phyloP scores from a whole-genome alignment of 305 asterid species.

The Euphrasia arctica region DNA sequence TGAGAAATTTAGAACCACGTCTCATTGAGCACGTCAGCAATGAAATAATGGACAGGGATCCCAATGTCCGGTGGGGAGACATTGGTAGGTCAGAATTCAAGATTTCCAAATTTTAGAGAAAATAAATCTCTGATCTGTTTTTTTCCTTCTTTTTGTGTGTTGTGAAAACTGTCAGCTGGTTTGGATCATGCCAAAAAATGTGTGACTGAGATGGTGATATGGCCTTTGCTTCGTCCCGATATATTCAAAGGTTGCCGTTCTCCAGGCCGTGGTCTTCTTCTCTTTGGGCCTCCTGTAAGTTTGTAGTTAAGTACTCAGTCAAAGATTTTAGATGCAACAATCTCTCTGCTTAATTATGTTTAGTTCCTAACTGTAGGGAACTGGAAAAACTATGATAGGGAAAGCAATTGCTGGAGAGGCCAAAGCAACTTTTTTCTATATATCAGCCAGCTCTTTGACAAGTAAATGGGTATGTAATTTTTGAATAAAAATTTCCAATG shows the following conservation, averaged over 20 bases:
- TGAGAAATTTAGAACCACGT: constrained; percentile 89
- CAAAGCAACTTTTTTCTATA: constrained; percentile 96
- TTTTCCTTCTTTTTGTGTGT: background rate
- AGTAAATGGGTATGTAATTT: constrained; percentile 88
- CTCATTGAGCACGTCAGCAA: constrained; percentile 95
- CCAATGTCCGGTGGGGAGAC: constrained; percentile 98
- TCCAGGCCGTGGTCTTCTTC: constrained; percentile 99
- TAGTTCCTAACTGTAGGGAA: constrained; percentile 60
- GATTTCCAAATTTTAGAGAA: background rate
- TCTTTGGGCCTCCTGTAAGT: constrained; percentile 99
- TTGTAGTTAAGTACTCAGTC: constrained; percentile 9
- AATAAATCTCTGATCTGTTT: constrained; percentile 10
- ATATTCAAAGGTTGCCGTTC: constrained; percentile 98
- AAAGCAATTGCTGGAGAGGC: constrained; percentile 99
- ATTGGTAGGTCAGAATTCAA: constrained; percentile 49
- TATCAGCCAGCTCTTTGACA: constrained; percentile 96
- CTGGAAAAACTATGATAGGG: constrained; percentile 99
- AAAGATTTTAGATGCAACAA: constrained; percentile 16
- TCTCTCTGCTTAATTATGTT: constrained; percentile 27
- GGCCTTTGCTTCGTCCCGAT: constrained; percentile 96
- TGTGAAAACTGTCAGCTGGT: constrained; percentile 56
- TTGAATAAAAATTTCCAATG: constrained; percentile 15
- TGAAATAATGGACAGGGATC: constrained; percentile 97
- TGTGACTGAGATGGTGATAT: constrained; percentile 98
- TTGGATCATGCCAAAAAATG: constrained; percentile 98